phyloP scores from a whole-genome alignment of 2,329 filamentous ascomycete species.

The Venturia nashicola region DNA sequence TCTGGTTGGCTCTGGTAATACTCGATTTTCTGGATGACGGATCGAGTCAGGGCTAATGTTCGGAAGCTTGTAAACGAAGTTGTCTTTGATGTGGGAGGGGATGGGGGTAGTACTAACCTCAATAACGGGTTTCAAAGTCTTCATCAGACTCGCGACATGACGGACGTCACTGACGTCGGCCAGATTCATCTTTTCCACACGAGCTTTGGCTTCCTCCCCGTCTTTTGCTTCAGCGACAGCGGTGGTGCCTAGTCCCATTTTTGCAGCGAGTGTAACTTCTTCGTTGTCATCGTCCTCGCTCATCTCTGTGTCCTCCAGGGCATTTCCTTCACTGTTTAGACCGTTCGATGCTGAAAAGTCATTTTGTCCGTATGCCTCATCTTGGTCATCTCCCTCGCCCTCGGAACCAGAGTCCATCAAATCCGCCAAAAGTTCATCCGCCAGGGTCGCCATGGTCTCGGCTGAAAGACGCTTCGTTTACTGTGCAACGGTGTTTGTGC shows the following conservation, averaged over 20 bases:
- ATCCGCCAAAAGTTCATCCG: slow-evolving; percentile 84
- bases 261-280: slow-evolving; percentile 47
- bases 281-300: slow-evolving; percentile 32
- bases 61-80: slow-evolving; percentile 50
- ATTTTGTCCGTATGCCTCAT: slow-evolving; percentile 12
- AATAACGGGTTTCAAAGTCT: slow-evolving; percentile 66
- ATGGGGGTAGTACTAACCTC: slow-evolving; percentile 50
- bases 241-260: slow-evolving; percentile 42
- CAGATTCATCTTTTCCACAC: slow-evolving; percentile 73
- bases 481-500: neutral
- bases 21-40: slow-evolving; percentile 60
- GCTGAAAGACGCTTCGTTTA: neutral
- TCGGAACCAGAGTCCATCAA: slow-evolving; percentile 80
- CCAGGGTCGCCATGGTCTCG: slow-evolving; percentile 67
- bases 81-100: slow-evolving; percentile 18
- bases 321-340: slow-evolving; percentile 19
- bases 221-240: slow-evolving; percentile 40
- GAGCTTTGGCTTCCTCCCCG: slow-evolving; percentile 40
- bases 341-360: slow-evolving; percentile 17
- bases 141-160: slow-evolving; percentile 69
- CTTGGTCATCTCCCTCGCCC: slow-evolving; percentile 46
- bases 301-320: slow-evolving; percentile 9
- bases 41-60: slow-evolving; percentile 55
- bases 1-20: slow-evolving; percentile 57
- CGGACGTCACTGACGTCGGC: slow-evolving; percentile 63